A percentile compares a stretch with the other conserved stretches of the same genome.
Conservation (phyloP, 495 filamentous ascomycete species). For the Penicillium desertorum region DNA sequence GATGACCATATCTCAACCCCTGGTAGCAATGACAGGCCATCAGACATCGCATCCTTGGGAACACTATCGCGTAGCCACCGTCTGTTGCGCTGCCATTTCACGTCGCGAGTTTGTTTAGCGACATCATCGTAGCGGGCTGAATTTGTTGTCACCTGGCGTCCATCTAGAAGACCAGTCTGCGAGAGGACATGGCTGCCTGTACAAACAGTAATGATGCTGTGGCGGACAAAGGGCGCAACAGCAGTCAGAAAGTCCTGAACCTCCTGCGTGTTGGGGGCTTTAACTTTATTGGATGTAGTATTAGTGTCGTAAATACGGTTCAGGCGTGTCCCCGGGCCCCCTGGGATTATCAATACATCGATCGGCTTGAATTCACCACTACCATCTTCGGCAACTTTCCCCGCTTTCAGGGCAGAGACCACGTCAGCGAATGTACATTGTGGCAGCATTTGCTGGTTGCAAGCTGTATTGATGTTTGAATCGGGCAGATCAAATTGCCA, state of each 20-base stretch:
- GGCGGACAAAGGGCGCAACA: conserved; percentile 9
- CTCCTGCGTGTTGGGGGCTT: conserved; percentile 9
- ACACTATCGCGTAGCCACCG: conserved; percentile 9
- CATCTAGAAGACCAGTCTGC: conserved; percentile 6
- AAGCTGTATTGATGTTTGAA: conserved; percentile 2
- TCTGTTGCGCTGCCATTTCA: conserved; percentile 8
- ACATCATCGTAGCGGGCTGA: conserved; percentile 7
- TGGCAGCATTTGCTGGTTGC: conserved; percentile 12
- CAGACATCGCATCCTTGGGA: not conserved
- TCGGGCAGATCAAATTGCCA: conserved; percentile 7
- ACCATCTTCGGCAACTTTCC: not conserved
- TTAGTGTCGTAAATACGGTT: conserved; percentile 6
- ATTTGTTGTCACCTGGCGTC: conserved; percentile 5
- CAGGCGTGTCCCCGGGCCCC: conserved; percentile 6
- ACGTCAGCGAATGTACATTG: conserved; percentile 11
- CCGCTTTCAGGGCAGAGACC: conserved; percentile 5
- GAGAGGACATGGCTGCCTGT: conserved; percentile 9
- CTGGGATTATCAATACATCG: conserved; percentile 12
- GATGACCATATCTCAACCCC: conserved; percentile 11
- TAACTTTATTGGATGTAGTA: not conserved
- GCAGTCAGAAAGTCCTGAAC: conserved; percentile 5
- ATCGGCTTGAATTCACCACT: conserved; percentile 6
- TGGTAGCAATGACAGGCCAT: not conserved
- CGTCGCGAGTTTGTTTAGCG: not conserved
- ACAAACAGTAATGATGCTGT: conserved; percentile 13